Conservation (phyloP, 495 filamentous ascomycete genomes). For the Aspergillus affinis region DNA sequence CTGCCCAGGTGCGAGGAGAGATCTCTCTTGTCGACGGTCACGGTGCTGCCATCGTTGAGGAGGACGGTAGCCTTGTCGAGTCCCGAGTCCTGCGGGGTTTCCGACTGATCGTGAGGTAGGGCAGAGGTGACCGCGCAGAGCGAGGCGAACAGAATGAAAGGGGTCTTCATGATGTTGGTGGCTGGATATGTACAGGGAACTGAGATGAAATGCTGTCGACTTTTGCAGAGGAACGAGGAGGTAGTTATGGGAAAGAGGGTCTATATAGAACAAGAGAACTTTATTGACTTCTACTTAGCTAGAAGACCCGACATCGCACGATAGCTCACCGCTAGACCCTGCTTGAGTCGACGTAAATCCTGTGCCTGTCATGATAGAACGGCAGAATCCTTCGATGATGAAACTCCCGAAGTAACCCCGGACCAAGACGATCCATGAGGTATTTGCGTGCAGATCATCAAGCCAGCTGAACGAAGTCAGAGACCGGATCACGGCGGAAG, state of each 20-base stretch:
- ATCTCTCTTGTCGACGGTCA: constrained; percentile 13
- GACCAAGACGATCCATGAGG: not conserved
- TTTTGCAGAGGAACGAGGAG: not conserved
- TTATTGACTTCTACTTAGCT: not conserved
- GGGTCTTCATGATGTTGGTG: constrained; percentile 6
- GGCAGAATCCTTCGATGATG: not conserved
- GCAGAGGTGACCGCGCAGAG: constrained; percentile 3
- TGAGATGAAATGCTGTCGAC: not conserved
- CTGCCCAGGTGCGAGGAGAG: constrained; percentile 9
- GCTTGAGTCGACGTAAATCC: not conserved
- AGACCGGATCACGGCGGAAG: not conserved
- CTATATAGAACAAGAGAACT: constrained; percentile 3
- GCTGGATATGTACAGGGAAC: not conserved
- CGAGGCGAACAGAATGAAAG: constrained; percentile 3
- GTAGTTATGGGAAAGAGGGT: not conserved
- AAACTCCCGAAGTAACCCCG: not conserved
- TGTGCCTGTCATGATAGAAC: not conserved
- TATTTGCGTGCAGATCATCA: not conserved
- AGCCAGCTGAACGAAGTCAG: not conserved
- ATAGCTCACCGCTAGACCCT: not conserved
- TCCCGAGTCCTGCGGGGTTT: not conserved
- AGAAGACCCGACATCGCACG: too few relatives aligned
- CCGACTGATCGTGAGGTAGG: not conserved
- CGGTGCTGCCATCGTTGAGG: constrained; percentile 13
- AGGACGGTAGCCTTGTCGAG: constrained; percentile 12